A percentile compares a stretch with the other conserved stretches of the same genome.
Conservation (phyloP, 2,329 filamentous ascomycete genomes). For the Scedosporium aurantiacum region DNA sequence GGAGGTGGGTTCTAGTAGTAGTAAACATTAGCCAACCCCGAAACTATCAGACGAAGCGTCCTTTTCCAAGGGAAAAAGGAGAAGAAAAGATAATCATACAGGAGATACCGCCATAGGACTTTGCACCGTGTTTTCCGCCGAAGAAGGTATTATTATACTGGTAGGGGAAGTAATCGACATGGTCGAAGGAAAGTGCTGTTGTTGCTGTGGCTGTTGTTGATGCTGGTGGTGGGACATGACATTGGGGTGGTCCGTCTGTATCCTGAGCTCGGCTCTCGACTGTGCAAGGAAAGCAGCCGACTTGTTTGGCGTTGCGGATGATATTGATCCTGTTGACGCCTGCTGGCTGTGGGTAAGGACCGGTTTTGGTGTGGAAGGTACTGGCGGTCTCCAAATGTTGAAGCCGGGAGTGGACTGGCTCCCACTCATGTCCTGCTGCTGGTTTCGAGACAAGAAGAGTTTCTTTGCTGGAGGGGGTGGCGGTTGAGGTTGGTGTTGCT, state of each 20-base stretch:
- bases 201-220: conserved; percentile 5
- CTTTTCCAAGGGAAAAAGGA: neutral
- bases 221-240: conserved; percentile 3
- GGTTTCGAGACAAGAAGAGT: neutral
- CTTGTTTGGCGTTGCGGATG: neutral
- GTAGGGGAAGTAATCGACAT: conserved; percentile 6
- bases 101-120: neutral
- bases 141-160: conserved; percentile 1
- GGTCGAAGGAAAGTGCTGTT: conserved; percentile 2
- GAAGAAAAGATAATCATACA: neutral
- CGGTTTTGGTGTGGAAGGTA: conserved; percentile 28
- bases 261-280: conserved; percentile 9
- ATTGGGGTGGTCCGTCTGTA: conserved; percentile 8
- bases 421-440: neutral
- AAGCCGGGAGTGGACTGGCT: conserved; percentile 14
- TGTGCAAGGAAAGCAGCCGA: conserved; percentile 11
- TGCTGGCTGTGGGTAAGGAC: conserved; percentile 13
- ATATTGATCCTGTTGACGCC: neutral
- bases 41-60: too few species aligned
- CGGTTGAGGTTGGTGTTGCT: conserved; percentile 6
- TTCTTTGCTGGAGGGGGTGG: conserved; percentile 5
- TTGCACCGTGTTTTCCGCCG: neutral
- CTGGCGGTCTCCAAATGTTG: conserved; percentile 23
- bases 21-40: neutral
- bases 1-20: conserved; percentile 5